These are phyloP conservation scores for Boletus coccyginus DNA, from an alignment of 768 basidiomycete species.

Conservation along the genomic window DNA sequence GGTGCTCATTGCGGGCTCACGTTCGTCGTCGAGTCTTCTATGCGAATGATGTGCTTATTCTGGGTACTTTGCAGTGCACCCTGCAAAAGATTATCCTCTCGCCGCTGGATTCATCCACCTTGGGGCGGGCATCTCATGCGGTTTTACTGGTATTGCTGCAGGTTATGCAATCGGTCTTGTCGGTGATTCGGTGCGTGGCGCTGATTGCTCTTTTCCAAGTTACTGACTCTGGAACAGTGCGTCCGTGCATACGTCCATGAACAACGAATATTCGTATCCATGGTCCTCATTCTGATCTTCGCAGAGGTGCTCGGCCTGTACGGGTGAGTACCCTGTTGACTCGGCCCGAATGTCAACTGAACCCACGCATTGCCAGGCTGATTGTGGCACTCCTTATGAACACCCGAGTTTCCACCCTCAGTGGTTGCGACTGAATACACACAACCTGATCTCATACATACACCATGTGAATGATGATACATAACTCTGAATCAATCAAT, in stretches of 20 bases:
- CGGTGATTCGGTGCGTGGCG: conserved; percentile 78
- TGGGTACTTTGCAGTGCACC: conserved; percentile 47
- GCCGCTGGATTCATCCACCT: conserved; percentile 91
- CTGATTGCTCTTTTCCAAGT: not conserved
- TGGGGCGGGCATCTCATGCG: conserved; percentile 88
- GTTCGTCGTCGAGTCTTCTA: conserved; percentile 35
- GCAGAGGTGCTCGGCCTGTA: conserved; percentile 89
- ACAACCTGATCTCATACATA: conserved; percentile 13
- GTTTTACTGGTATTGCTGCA: conserved; percentile 87
- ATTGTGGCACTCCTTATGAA: conserved; percentile 94
- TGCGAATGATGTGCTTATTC: conserved; percentile 11
- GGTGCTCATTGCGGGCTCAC: conserved; percentile 78
- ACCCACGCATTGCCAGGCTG: conserved; percentile 41
- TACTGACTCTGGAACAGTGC: conserved; percentile 48
- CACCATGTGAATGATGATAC: conserved; percentile 5
- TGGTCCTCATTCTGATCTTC: conserved; percentile 96
- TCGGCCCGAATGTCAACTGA: not conserved
- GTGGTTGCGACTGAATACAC: conserved; percentile 19
- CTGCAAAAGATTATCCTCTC: conserved; percentile 68
- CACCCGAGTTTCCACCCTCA: conserved; percentile 56
- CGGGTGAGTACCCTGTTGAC: conserved; percentile 48
- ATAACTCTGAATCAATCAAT: conserved; percentile 15
- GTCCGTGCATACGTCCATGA: conserved; percentile 91
- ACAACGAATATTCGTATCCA: conserved; percentile 86
- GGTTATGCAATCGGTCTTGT: conserved; percentile 94